Base-by-base conservation (phyloP, 2,329 filamentous ascomycete genomes). In the Pyrenochaeta sp. region DNA sequence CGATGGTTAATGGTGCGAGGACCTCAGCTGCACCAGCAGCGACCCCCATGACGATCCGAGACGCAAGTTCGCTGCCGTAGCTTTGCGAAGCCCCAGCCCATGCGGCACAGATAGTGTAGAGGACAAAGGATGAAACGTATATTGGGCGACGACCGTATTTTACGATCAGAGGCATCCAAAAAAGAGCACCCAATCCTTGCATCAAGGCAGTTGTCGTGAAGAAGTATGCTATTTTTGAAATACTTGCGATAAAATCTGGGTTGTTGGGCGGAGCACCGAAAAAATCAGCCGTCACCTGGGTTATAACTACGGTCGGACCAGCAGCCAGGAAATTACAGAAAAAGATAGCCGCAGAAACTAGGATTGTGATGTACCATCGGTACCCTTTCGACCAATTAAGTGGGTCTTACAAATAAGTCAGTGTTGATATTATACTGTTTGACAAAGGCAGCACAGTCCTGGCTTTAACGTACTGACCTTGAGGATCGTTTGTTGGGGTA, bases 11-110 rank as follows among this genome's bases (percentile, higher is more conserved):
- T 1, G 85, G 85, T 69, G 84, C 83, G 2, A 85, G 79, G 0
- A 83, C 86, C 75, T 88, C 84, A 6, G 82, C 82, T 4, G 85
- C 83, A 1, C 84, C 85, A 37, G 84, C 84, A 6, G 82, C 85
- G 44, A 87, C 77, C 0, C 85, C 85, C 65, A 86, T 87, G 4
- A 88, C 73, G 6, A 85, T 76, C 51, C 76, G 85, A 47, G 81
- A 85, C 2, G 84, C 86, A 83, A 88, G 86, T 64, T 87, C 87
- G 51, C 81, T 83, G 44, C 75, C 74, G 66, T 88, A 88, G 2
- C 77, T 79, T 9, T 74, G 80, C 6, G 85, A 85, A 42, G 75
- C 73, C 0, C 85, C 85, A 57, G 84, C 78, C 84, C 82, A 85
- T 50, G 85, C 81, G 48, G 74, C 75, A 29, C 76, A 78, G 18